These are phyloP conservation scores for Lecanosticta acicola DNA, from an alignment of 2,329 filamentous ascomycete genomes.

Conservation along the genomic window DNA sequence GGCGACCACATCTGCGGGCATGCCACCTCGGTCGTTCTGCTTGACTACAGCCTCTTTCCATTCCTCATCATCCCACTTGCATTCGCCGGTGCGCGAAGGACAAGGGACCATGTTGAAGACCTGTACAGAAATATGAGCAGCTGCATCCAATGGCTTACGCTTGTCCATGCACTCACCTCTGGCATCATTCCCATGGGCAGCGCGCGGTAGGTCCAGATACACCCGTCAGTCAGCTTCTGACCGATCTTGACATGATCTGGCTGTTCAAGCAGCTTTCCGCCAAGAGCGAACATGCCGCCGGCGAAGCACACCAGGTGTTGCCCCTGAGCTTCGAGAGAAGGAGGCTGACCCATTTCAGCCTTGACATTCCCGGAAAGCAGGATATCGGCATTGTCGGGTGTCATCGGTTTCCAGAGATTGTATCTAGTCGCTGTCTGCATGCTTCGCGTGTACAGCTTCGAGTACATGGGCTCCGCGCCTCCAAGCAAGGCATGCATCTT, in stretches of 20 bases:
- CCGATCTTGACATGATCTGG: slow-evolving; percentile 52
- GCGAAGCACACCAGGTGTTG: slow-evolving; percentile 57
- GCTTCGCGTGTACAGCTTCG: slow-evolving; percentile 52
- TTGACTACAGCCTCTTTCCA: slow-evolving; percentile 42
- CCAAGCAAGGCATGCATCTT: slow-evolving; percentile 46
- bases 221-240: slow-evolving; percentile 53
- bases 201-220: slow-evolving; percentile 57
- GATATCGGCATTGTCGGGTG: slow-evolving; percentile 41
- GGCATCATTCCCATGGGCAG: slow-evolving; percentile 57
- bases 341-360: slow-evolving; percentile 24
- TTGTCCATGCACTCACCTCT: too few relatives aligned
- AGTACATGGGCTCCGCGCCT: slow-evolving; percentile 42
- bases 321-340: slow-evolving; percentile 44
- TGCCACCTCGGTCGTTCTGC: slow-evolving; percentile 23
- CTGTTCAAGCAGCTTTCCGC: slow-evolving; percentile 52
- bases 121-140: not conserved
- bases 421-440: slow-evolving; percentile 41
- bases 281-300: slow-evolving; percentile 58
- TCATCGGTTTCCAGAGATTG: slow-evolving; percentile 47
- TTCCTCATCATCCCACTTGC: slow-evolving; percentile 50
- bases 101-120: slow-evolving; percentile 51
- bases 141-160: not conserved
- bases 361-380: slow-evolving; percentile 43
- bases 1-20: slow-evolving; percentile 32
- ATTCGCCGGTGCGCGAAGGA: slow-evolving; percentile 34